Conservation (phyloP, 768 basidiomycete genomes). For the Panellus pusillus region DNA sequence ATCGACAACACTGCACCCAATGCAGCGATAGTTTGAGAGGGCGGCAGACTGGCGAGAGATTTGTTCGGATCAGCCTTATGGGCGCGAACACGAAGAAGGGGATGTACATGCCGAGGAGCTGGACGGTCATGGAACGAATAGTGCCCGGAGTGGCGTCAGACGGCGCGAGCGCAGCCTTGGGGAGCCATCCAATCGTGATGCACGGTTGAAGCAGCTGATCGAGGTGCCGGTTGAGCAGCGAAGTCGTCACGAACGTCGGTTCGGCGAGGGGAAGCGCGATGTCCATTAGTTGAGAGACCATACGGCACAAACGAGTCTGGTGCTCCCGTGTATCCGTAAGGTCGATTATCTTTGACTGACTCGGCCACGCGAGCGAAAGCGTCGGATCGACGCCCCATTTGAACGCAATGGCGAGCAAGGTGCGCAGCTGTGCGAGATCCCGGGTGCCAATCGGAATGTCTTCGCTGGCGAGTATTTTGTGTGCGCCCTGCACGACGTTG, state of each 20-base stretch:
- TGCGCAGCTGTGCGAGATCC: conserved; percentile 62
- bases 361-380: conserved; percentile 42
- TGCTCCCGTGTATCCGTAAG: conserved; percentile 43
- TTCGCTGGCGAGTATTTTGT: conserved; percentile 38
- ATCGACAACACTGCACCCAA: conserved; percentile 60
- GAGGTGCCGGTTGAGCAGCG: conserved; percentile 55
- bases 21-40: conserved; percentile 64
- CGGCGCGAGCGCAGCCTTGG: conserved; percentile 40
- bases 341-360: conserved; percentile 40
- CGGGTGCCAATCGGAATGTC: conserved; percentile 54
- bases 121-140: conserved; percentile 52
- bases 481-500: conserved; percentile 46
- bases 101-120: conserved; percentile 63
- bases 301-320: conserved; percentile 41
- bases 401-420: conserved; percentile 66
- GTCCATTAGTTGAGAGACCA: conserved; percentile 44
- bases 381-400: conserved; percentile 69
- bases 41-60: conserved; percentile 49
- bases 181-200: conserved; percentile 73
- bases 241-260: conserved; percentile 61
- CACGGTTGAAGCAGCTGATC: conserved; percentile 59
- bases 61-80: conserved; percentile 20
- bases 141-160: conserved; percentile 40
- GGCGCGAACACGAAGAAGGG: conserved; percentile 15
- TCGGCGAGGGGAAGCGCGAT: conserved; percentile 59